Evolutionary conservation across 2,329 filamentous ascomycete genomes (phyloP), one percentile per base, ranked within the genome.

Genomic region (Microthyrium microscopicum): DNA sequence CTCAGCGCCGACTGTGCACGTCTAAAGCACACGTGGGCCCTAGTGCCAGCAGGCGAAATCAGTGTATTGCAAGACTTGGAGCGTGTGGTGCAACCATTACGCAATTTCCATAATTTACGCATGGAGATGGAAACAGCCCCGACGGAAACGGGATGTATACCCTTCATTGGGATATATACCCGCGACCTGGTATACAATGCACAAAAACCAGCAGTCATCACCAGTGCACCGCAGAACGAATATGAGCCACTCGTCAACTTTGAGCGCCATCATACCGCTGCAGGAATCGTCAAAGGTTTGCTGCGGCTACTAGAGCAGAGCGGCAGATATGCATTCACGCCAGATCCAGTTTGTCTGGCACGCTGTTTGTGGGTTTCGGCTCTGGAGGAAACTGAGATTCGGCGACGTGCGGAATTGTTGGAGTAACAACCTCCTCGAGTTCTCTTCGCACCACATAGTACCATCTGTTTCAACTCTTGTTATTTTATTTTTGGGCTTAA

Each of bases 321-420:
- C 49, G 71, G 74, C 16, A 66, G 72, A 36, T 89, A 87, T 50
- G 57, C 61, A 5, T 84, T 87, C 50, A 66, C 73, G 44, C 73
- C 79, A 1, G 71, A 85, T 24, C 77, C 82, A 40, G 77, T 79
- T 33, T 69, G 84, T 32, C 76, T 80, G 4, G 79, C 82, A 54
- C 67, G 78, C 41, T 89, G 81, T 50, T 62, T 89, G n/a, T 89
- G 82, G 81, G 74, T 89, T 58, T 75, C 77, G 29, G 78, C 80
- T 7, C 52, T 89, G 35, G 69, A 58, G 35, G 80, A 87, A 42
- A 70, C 73, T n/a, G 78, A 85, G 46, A 83, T 89, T 46, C 41
- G 46, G 8, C 35, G 39, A 34, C 36, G 35, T 26, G 42, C 42
- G 28, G 26, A 32, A 18, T 24, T 28, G 28, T 30, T 38, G 29